Percentiles rank a stretch among this genome's conserved stretches.
phyloP scores from a whole-genome alignment of 805 yeast genomes.

The Yamadazyma nakazawae region DNA sequence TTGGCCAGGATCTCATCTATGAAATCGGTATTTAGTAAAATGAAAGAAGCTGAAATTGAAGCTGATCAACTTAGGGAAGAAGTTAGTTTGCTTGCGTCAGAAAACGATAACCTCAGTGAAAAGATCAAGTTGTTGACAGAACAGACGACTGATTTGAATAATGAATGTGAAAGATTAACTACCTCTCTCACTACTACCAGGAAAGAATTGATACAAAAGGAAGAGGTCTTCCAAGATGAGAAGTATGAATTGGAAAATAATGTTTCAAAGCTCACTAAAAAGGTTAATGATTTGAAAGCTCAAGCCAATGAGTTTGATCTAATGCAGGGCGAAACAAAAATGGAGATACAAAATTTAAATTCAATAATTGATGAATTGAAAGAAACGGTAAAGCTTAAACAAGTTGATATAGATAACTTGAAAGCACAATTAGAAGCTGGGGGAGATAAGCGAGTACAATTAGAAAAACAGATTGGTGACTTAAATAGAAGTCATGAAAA shows the following conservation, averaged over 20 bases:
- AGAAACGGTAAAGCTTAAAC: conserved; percentile 35
- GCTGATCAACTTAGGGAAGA: conserved; percentile 50
- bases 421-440: conserved; percentile 3
- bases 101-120: conserved; percentile 13
- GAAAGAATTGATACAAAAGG: conserved; percentile 33
- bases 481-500: conserved; percentile 7
- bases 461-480: conserved; percentile 1
- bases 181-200: conserved; percentile 36
- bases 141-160: conserved; percentile 43
- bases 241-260: conserved; percentile 40
- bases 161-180: conserved; percentile 52
- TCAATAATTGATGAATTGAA: conserved; percentile 43
- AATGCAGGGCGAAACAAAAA: conserved; percentile 33
- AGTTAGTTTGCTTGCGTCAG: conserved; percentile 12
- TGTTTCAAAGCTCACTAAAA: conserved; percentile 35
- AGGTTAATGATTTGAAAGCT: conserved; percentile 35
- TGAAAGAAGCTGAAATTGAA: conserved; percentile 67
- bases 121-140: conserved; percentile 8
- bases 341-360: conserved; percentile 40
- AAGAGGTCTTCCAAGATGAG: conserved; percentile 35
- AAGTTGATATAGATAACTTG: conserved; percentile 17
- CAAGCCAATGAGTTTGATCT: conserved; percentile 43
- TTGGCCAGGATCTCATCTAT: conserved; percentile 64
- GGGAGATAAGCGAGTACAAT: neutral
- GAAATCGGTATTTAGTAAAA: conserved; percentile 68